Base-by-base conservation (phyloP, 805 yeast genomes). In the Candida golubevii region DNA sequence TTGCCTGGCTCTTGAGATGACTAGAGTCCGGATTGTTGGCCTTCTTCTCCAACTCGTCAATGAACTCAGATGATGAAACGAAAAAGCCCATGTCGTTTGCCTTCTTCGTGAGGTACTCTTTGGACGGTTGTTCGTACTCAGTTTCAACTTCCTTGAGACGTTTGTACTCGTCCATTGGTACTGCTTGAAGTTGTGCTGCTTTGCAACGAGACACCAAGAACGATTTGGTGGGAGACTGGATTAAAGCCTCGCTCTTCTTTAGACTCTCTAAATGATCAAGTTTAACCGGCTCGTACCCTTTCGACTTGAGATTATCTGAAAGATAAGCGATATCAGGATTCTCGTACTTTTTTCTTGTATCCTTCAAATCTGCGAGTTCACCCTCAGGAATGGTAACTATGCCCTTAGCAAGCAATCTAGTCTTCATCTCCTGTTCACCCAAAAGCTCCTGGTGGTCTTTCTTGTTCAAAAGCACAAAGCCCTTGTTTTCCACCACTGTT, bases 41-140 rank as follows among this genome's bases (percentile, higher is more conserved):
- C 14, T 39, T 43, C n/a, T 50, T 50, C 4, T 54, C 59, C 33
- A 70, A 48, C 28, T 64, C 60, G 15, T 67, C 72, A 39, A 65
- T 61, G 15, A 57, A 56, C 14, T 54, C 50, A 1, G 65, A 43
- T 1, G 71, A 49, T 0, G 69, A 51, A 3, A 68, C 54, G 15
- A 61, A 61, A 23, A 63, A 51, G 1, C 72, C 72, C 33, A 64
- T 44, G 14, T 62, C 59, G 47, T 65, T 64, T 11, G 74, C 72
- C 46, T 65, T 68, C 6, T 52, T 37, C 1, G 66, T 62, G 14
- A 68, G 48, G 44, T 67, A 67, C 1, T 54, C 59, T 45, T 61
- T 61, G 13, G 55, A 53, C 4, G 74, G 74, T 39, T 61, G 65
- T 26, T 63, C 67, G 43, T 58, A 50, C 18, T 67, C 67, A 0